Evolutionary conservation across 352 stramenopile genomes (phyloP).

Genomic region (Pythium rhizo-oryzae): DNA sequence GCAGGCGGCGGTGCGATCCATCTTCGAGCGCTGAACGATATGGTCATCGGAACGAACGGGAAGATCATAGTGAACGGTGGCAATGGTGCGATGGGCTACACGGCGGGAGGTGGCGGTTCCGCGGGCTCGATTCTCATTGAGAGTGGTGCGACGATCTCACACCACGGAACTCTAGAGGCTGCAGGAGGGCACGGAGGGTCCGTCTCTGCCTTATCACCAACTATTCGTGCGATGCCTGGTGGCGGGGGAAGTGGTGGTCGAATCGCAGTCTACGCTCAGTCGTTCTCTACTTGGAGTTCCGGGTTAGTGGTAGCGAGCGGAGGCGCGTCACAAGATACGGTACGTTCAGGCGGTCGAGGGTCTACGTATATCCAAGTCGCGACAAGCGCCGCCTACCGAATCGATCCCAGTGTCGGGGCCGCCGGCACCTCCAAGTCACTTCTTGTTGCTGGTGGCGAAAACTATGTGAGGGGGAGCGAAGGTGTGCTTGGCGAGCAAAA

Average conservation of each 20-base stretch:
- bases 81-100: constrained; percentile 49
- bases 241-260: constrained; percentile 88
- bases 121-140: constrained; percentile 55
- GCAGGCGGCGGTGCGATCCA: constrained; percentile 87
- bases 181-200: constrained; percentile 82
- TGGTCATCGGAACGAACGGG: constrained; percentile 84
- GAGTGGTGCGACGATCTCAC: constrained; percentile 49
- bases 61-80: constrained; percentile 81
- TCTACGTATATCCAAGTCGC: constrained; percentile 46
- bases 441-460: constrained; percentile 53
- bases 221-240: constrained; percentile 44
- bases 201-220: constrained; percentile 24
- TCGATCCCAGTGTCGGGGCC: constrained; percentile 70
- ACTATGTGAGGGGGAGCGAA: constrained; percentile 24
- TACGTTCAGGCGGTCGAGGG: constrained; percentile 41
- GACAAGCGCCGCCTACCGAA: constrained; percentile 47
- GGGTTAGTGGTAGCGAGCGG: constrained; percentile 83
- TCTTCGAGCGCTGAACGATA: constrained; percentile 93
- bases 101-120: constrained; percentile 61
- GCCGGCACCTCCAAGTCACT: constrained; percentile 73
- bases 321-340: constrained; percentile 48
- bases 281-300: constrained; percentile 87
- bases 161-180: constrained; percentile 79
- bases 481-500: constrained; percentile 24
- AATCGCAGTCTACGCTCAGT: constrained; percentile 91